Conservation (phyloP, 164 flowering plant genomes). For the Magnolia officinalis region DNA sequence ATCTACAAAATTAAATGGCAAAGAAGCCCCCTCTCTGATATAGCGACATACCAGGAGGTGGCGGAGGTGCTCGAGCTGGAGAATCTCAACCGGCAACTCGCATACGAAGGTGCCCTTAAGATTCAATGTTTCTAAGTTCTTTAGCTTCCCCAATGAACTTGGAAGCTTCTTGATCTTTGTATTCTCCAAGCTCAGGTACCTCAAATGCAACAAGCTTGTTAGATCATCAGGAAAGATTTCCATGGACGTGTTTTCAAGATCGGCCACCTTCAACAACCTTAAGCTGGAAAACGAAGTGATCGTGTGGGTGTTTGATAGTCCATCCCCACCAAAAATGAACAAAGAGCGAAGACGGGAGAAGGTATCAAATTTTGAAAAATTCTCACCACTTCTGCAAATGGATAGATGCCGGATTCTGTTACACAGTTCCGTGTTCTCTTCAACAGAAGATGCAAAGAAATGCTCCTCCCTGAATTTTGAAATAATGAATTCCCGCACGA, state of each 20-base stretch:
- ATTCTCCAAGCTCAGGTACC: background rate
- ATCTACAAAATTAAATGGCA: background rate
- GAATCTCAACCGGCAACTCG: background rate
- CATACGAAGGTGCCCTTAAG: background rate
- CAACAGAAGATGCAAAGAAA: background rate
- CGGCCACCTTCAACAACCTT: background rate
- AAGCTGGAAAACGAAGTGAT: background rate
- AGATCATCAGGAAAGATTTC: background rate
- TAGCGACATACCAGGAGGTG: background rate
- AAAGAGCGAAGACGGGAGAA: background rate
- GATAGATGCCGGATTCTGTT: too few relatives aligned
- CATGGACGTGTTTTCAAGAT: background rate
- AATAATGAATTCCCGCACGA: slow-evolving; percentile 14
- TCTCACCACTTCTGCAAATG: background rate
- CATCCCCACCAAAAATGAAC: background rate
- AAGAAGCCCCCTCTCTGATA: background rate
- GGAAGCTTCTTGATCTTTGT: background rate
- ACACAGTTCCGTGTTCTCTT: background rate
- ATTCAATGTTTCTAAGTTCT: background rate
- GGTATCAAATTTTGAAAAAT: background rate
- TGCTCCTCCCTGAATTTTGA: slow-evolving; percentile 1
- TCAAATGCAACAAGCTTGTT: background rate
- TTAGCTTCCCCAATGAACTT: background rate
- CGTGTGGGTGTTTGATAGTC: background rate
- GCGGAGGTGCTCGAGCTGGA: background rate